These are phyloP conservation scores for Trametes sanguinea DNA, from an alignment of 768 basidiomycete genomes.

Conservation along the genomic window DNA sequence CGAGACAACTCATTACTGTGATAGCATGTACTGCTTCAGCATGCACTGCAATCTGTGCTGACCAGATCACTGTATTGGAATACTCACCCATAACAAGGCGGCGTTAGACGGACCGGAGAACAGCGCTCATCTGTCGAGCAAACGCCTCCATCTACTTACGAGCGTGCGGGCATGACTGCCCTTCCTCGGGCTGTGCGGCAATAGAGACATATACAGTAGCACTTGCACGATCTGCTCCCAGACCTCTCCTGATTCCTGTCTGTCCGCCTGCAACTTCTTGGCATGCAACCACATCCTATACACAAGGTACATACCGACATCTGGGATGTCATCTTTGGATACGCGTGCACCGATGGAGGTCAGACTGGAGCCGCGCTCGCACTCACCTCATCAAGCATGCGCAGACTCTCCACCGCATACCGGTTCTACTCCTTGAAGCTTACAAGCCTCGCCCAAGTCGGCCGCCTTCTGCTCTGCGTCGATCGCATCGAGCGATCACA, in stretches of 20 bases:
- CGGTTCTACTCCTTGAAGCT: conserved; percentile 18
- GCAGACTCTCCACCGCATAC: conserved; percentile 1
- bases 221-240: no score
- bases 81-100: no score
- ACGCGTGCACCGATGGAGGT: conserved; percentile 18
- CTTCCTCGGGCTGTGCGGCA: not conserved
- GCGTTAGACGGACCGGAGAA: no score
- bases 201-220: no score
- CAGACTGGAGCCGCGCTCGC: conserved; percentile 17
- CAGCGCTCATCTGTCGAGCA: not conserved
- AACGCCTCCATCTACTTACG: no score
- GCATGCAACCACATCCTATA: not conserved
- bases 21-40: no score
- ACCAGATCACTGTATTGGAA: no score
- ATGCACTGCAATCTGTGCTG: no score
- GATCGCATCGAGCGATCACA: conserved; percentile 9
- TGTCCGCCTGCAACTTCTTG: not conserved
- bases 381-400: conserved; percentile 4
- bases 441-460: conserved; percentile 14
- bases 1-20: no score
- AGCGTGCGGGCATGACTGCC: no score
- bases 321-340: conserved; percentile 3
- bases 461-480: conserved; percentile 15
- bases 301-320: conserved; percentile 6
- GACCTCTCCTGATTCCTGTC: not conserved